phyloP scores from a whole-genome alignment of 352 stramenopile genomes.

The Plasmopara halstedii region DNA sequence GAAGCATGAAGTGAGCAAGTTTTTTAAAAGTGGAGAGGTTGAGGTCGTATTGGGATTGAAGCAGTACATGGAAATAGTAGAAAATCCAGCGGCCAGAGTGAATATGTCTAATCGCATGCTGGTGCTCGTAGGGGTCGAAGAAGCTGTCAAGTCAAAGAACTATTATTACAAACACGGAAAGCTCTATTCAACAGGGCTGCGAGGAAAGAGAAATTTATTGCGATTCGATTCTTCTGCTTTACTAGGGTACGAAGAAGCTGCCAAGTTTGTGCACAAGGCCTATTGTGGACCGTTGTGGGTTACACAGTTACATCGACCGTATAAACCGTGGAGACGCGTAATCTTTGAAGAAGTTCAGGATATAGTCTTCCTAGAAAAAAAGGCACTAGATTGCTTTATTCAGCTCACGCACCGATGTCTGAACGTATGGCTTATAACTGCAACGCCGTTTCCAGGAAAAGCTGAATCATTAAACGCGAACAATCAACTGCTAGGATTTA shows the following conservation, averaged over 20 bases:
- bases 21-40: slow-evolving; percentile 54
- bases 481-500: slow-evolving; percentile 82
- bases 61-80: slow-evolving; percentile 42
- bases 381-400: slow-evolving; percentile 75
- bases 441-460: slow-evolving; percentile 76
- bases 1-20: slow-evolving; percentile 75
- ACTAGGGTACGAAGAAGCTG: slow-evolving; percentile 60
- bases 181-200: slow-evolving; percentile 41
- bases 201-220: slow-evolving; percentile 27
- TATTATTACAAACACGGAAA: slow-evolving; percentile 57
- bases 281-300: slow-evolving; percentile 72
- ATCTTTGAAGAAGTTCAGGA: slow-evolving; percentile 87
- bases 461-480: slow-evolving; percentile 83
- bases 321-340: slow-evolving; percentile 65
- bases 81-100: slow-evolving; percentile 15
- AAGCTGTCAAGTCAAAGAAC: slow-evolving; percentile 52
- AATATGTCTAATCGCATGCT: slow-evolving; percentile 72
- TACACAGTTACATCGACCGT: slow-evolving; percentile 49
- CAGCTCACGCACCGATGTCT: slow-evolving; percentile 66
- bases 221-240: slow-evolving; percentile 35
- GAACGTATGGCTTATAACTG: slow-evolving; percentile 83
- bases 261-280: slow-evolving; percentile 75
- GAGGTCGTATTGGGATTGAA: slow-evolving; percentile 60
- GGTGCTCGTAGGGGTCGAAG: slow-evolving; percentile 71
- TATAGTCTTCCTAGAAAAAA: slow-evolving; percentile 62